Evolutionary conservation across 1,284 basidiomycete genomes (phyloP), one percentile per base, ranked within the genome.

Genomic region (Cryptococcus hybrid): DNA sequence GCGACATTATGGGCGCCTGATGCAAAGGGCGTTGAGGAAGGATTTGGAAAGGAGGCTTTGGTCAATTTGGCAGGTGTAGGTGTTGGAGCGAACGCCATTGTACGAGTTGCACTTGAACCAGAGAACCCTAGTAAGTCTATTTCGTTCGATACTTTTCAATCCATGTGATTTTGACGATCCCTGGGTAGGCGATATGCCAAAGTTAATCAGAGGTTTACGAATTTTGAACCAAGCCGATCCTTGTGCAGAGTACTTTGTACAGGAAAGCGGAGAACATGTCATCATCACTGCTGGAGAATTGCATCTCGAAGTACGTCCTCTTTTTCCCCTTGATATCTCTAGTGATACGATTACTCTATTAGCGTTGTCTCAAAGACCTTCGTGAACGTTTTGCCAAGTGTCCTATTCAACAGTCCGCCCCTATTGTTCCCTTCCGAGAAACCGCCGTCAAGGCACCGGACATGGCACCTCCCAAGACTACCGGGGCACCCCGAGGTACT

Each of bases 391-490:
- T 99, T 73, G 95, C 96, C 0, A 86, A 87, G 60, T 87, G 96
- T 52, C 89, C 91, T 53, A 93, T 99, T 50, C 91, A 95, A 66
- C 87, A 89, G 7, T 97, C 93, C 1, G 87, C 93, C 66, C 94
- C 95, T 0, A 95, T 99, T 53, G 96, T 99, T 4, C 95, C 96
- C 1, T 99, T 98, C 82, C 84, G 96, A 48, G 96, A 99, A 78
- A 98, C 95, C 0, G 90, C 92, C 0, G 84, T 97, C 37, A 88
- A 85, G 68, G 90, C 82, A 3, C 70, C 81, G 80, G 92, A 98
- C 66, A 96, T 98, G 92, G 84, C 86, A 1, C 86, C 90, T 5
- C 86, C 88, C 0, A 97, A 92, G 75, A 88, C 85, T 1, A 73
- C 78, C 7, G 86, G 85, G 66, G 85, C 86, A 0, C 80, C 83